Evolutionary conservation across 2,329 filamentous ascomycete genomes (phyloP), one percentile per base, ranked within the genome.

Genomic region (Arthroderma uncinatum): DNA sequence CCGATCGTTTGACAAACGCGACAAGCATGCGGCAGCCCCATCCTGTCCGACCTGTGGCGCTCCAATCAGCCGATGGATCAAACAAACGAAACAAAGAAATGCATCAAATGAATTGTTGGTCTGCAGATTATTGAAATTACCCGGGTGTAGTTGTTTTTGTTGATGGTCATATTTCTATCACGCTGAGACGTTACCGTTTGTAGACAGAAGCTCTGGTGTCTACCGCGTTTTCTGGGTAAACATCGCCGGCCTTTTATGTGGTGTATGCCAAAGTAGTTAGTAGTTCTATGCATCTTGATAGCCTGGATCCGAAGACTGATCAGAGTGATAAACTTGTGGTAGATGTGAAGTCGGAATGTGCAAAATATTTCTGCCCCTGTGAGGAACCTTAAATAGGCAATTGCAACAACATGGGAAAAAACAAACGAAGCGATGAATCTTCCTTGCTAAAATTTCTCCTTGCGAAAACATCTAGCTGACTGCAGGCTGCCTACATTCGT

Each of bases 31-130:
- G 25, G 28, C 47, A 19, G 23, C 33, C 47, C 47, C 14, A n/a
- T 48, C 23, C 9, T 50, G 47, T 50, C 47, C 47, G 25, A 50
- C 47, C 25, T 50, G 47, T 50, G 47, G 47, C 47, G 47, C 28
- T 50, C 25, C n/a, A 50, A 30, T 33, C 23, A 30, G 12, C 47
- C 23, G 25, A 33, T 33, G 7, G 8, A 50, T 50, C 25, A 30
- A 16, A 19, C 4, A 12, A 47, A 30, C 2, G 40, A 14, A 16
- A 50, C 47, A 50, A 50, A 50, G 47, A 33, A 33, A 50, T 30
- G 7, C 12, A 30, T 25, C 12, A 25, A 50, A 14, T 10, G 10
- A 4, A 50, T 50, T 33, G 47, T 33, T 50, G 25, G 47, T 33
- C 19, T 30, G 25, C 25, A 50, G 23, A 50, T 50, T 30, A 30